phyloP scores from a whole-genome alignment of 2,329 filamentous ascomycete species.

The Ophiostoma ulmi region DNA sequence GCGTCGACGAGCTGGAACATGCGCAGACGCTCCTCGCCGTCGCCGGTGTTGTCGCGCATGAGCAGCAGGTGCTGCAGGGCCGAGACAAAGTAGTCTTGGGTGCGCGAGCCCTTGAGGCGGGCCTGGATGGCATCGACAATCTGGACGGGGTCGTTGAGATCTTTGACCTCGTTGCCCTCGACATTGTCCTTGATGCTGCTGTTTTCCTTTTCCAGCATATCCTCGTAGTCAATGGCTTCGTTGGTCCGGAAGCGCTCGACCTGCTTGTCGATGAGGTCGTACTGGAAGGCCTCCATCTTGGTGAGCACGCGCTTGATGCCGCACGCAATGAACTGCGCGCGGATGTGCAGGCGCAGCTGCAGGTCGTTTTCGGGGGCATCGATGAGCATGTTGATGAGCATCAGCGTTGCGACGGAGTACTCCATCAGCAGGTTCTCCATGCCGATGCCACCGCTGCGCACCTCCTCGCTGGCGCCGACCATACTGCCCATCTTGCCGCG shows the following conservation, averaged over 20 bases:
- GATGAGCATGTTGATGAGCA: conserved; percentile 93
- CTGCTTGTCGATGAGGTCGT: conserved; percentile 97
- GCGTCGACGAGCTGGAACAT: conserved; percentile 98
- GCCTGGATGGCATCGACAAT: conserved; percentile 91
- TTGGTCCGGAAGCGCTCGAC: conserved; percentile 89
- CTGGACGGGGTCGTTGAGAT: conserved; percentile 86
- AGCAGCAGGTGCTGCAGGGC: conserved; percentile 91
- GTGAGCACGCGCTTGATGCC: conserved; percentile 88
- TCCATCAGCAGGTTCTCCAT: conserved; percentile 99
- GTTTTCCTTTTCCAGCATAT: conserved; percentile 85
- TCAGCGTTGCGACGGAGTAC: conserved; percentile 90
- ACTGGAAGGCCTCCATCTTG: conserved; percentile 98
- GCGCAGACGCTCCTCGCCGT: conserved; percentile 82
- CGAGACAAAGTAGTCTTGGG: conserved; percentile 93
- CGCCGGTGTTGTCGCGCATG: conserved; percentile 68
- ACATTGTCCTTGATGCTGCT: conserved; percentile 84
- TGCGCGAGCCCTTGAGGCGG: conserved; percentile 74
- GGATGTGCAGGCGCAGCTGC: conserved; percentile 86
- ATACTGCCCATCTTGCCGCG: conserved; percentile 98
- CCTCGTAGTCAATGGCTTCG: conserved; percentile 97
- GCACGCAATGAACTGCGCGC: conserved; percentile 92
- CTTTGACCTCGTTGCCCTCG: conserved; percentile 72
- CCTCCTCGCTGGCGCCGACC: conserved; percentile 92
- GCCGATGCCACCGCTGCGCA: conserved; percentile 90
- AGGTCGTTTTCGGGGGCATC: conserved; percentile 86